These are phyloP conservation scores for Fusarium graminum DNA, from an alignment of 2,329 filamentous ascomycete species.

Conservation along the genomic window DNA sequence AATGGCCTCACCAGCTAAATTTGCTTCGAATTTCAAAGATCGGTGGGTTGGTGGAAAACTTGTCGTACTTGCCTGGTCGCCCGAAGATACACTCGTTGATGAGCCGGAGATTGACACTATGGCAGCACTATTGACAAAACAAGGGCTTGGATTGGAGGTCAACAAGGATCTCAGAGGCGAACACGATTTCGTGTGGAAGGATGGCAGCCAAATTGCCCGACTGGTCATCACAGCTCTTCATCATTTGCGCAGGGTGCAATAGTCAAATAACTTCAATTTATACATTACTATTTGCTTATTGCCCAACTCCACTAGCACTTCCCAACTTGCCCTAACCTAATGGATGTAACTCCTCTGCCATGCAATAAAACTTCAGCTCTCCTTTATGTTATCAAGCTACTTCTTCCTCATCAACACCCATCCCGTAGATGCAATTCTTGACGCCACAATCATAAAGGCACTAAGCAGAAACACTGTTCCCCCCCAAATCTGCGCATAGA, in stretches of 20 bases:
- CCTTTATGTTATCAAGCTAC: background rate
- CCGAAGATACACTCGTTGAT: slow-evolving; percentile 65
- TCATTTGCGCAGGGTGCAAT: slow-evolving; percentile 29
- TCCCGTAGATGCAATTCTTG: slow-evolving; percentile 55
- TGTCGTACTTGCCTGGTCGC: slow-evolving; percentile 60
- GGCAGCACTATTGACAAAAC: slow-evolving; percentile 59
- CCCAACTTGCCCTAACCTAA: background rate
- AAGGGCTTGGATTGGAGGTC: slow-evolving; percentile 53
- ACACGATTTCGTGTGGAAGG: slow-evolving; percentile 75
- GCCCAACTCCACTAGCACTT: background rate
- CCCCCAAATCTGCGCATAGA: slow-evolving; percentile 63
- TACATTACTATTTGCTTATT: slow-evolving; percentile 28
- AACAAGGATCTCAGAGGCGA: slow-evolving; percentile 64
- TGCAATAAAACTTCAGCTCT: background rate
- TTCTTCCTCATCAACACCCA: slow-evolving; percentile 55
- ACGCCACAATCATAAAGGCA: slow-evolving; percentile 51
- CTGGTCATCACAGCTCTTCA: slow-evolving; percentile 56
- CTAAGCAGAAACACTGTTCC: slow-evolving; percentile 57
- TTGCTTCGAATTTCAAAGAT: slow-evolving; percentile 57
- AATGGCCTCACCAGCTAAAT: slow-evolving; percentile 66
- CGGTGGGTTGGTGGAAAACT: slow-evolving; percentile 54
- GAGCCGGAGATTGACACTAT: slow-evolving; percentile 70
- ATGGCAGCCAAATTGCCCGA: slow-evolving; percentile 68
- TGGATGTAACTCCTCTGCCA: background rate
- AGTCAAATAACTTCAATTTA: slow-evolving; percentile 19